Base-by-base conservation (phyloP, 2,329 filamentous ascomycete genomes). In the Lecanoromycetidae sp. region DNA sequence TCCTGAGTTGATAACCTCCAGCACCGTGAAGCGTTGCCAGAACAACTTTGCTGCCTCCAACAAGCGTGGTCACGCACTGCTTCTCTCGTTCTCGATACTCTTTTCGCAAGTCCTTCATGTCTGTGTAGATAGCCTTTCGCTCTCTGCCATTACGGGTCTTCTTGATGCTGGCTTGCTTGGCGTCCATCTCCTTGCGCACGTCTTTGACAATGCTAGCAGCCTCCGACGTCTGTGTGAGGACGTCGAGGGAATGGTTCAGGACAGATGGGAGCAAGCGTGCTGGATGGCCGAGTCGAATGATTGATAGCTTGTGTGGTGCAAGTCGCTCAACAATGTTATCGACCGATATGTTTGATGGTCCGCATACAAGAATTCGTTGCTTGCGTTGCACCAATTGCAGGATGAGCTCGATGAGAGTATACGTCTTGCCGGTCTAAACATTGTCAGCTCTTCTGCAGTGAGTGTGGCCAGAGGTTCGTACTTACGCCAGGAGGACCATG, bases 321-420 rank as follows among this genome's bases (percentile, higher is more conserved):
- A 96, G 75, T 6, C 91, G 80, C 65, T 98, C 91, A 7, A 95
- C 88, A 49, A 98, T 94, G 60, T 98, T 98, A 72, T 98, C 91
- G 1, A 98, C 91, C 0, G 87, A 91, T 56, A 98, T 88, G 61
- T 98, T 98, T 25, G 87, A 94, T 0, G 91, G 91, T 0, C 90
- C 91, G 58, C 91, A 96, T n/a, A 96, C 90, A 1, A 96, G 72
- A 9, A 96, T 71, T 1, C 87, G 78, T 45, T 81, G 74, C 27
- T 79, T 75, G 20, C 77, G 76, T 59, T 80, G 81, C 46, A 93
- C 71, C 56, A 96, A 70, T 60, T 98, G 91, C n/a, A 93, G 71
- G 51, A 98, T 94, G 10, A 98, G 72, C 63, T 98, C 91, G 50
- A 98, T 90, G 32, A 98, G 68, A 0, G 91, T 96, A 61, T 96